Evolutionary conservation across 805 yeast genomes (phyloP).

Genomic region (Starmerella cellae): DNA sequence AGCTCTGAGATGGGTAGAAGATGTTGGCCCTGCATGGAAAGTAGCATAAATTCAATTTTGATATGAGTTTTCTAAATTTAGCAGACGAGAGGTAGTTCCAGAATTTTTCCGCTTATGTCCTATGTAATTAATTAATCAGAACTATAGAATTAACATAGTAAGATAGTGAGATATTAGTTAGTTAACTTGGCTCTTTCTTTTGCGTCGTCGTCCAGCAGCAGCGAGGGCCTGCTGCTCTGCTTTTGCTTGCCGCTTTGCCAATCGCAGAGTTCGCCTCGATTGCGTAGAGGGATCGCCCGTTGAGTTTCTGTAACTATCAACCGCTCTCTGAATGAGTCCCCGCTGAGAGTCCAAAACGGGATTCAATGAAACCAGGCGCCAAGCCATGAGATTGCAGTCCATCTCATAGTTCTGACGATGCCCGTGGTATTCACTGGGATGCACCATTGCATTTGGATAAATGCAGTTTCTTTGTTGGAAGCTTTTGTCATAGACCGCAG

Average conservation of each 20-base stretch:
- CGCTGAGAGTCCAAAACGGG: slow-evolving; percentile 33
- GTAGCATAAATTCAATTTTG: no score
- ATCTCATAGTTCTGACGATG: slow-evolving; percentile 36
- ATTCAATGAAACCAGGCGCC: slow-evolving; percentile 35
- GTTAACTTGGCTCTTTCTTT: no score
- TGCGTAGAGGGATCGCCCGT: slow-evolving; percentile 32
- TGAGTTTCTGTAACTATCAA: slow-evolving; percentile 40
- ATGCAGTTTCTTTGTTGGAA: slow-evolving; percentile 34
- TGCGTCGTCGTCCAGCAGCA: no score
- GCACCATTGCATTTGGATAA: slow-evolving; percentile 37
- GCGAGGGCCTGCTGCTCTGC: no score
- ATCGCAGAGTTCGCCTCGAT: slow-evolving; percentile 31
- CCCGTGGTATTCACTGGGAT: slow-evolving; percentile 33
- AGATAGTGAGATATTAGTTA: no score
- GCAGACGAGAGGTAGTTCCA: no score
- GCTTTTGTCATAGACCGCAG: slow-evolving; percentile 21
- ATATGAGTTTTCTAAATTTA: no score
- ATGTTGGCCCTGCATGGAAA: no score
- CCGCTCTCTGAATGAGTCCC: slow-evolving; percentile 40
- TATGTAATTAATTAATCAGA: no score
- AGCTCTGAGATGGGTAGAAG: no score
- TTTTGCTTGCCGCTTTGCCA: background rate
- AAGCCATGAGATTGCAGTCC: slow-evolving; percentile 38
- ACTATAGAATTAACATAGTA: no score
- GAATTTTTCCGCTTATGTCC: no score